phyloP scores from a whole-genome alignment of 768 basidiomycete genomes.

The Suillus discolor region DNA sequence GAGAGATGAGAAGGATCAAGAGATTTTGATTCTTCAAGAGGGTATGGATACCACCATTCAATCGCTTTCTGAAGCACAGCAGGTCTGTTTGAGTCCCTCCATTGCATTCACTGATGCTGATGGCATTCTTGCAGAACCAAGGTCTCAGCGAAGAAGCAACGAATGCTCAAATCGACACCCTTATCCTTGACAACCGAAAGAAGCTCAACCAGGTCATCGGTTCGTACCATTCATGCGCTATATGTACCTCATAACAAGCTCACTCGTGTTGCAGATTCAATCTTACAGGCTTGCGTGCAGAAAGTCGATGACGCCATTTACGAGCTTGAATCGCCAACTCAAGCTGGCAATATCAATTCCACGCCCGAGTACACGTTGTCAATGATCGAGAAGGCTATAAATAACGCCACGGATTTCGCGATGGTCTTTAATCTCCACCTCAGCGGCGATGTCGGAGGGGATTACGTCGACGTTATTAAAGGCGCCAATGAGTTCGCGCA shows the following conservation, averaged over 20 bases:
- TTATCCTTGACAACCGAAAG: constrained; percentile 96
- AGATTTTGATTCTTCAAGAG: constrained; percentile 93
- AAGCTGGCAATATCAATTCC: constrained; percentile 94
- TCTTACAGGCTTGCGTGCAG: constrained; percentile 93
- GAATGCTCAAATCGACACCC: constrained; percentile 94
- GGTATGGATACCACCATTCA: constrained; percentile 92
- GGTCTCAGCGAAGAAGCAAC: constrained; percentile 87
- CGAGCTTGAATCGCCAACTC: constrained; percentile 94
- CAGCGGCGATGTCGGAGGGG: constrained; percentile 83
- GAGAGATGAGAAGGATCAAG: constrained; percentile 95
- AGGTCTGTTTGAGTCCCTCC: constrained; percentile 49
- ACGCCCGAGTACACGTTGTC: constrained; percentile 98
- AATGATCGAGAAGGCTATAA: constrained; percentile 96
- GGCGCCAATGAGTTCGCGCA: constrained; percentile 96
- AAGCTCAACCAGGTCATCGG: constrained; percentile 98
- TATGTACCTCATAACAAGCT: constrained; percentile 11
- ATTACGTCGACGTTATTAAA: constrained; percentile 98
- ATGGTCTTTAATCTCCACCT: constrained; percentile 92
- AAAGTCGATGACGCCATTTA: constrained; percentile 98
- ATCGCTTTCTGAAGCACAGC: constrained; percentile 82
- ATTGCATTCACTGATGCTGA: neutral
- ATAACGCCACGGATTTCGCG: constrained; percentile 95
- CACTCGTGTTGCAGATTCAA: constrained; percentile 70
- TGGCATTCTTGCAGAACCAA: constrained; percentile 57
- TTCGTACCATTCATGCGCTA: constrained; percentile 33